Conservation (phyloP, 75 land plant species). For the Gnetum montanum region DNA sequence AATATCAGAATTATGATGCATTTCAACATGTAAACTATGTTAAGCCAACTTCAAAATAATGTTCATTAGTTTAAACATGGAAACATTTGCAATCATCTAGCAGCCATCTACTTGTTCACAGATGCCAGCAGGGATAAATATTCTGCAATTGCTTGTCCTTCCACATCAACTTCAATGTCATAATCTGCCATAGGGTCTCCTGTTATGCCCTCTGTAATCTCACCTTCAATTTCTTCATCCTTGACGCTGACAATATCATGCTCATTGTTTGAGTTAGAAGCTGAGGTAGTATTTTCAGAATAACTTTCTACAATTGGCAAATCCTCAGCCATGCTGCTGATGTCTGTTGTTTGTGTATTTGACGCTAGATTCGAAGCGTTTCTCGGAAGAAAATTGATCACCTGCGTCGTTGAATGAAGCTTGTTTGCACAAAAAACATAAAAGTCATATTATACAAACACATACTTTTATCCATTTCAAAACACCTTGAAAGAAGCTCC, state of each 20-base stretch:
- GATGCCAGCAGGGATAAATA: constrained; percentile 54
- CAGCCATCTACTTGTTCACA: background rate
- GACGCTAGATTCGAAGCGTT: background rate
- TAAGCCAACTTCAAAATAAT: too few relatives aligned
- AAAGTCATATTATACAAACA: too few relatives aligned
- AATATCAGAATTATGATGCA: too few relatives aligned
- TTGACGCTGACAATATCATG: constrained; percentile 13
- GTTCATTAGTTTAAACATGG: too few relatives aligned
- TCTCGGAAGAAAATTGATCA: constrained; percentile 24
- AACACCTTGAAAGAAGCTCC: too few relatives aligned
- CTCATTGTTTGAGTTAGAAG: background rate
- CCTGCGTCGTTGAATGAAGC: constrained; percentile 35
- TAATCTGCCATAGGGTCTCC: constrained; percentile 77
- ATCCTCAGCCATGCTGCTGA: too few relatives aligned
- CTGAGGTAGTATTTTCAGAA: background rate
- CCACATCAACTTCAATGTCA: constrained; percentile 75
- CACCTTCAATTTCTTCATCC: constrained; percentile 83
- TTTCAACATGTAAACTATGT: too few relatives aligned
- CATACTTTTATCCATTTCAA: too few relatives aligned
- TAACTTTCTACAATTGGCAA: constrained; percentile 3
- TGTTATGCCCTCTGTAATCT: constrained; percentile 52
- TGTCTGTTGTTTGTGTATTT: too few relatives aligned
- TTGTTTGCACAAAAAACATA: too few relatives aligned
- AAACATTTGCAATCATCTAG: too few relatives aligned
- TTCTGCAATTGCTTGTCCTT: constrained; percentile 87